Evolutionary conservation across 148 eudicot species (phyloP), one percentile per base, ranked within the genome.

Genomic region (Chenopodium formosanum): DNA sequence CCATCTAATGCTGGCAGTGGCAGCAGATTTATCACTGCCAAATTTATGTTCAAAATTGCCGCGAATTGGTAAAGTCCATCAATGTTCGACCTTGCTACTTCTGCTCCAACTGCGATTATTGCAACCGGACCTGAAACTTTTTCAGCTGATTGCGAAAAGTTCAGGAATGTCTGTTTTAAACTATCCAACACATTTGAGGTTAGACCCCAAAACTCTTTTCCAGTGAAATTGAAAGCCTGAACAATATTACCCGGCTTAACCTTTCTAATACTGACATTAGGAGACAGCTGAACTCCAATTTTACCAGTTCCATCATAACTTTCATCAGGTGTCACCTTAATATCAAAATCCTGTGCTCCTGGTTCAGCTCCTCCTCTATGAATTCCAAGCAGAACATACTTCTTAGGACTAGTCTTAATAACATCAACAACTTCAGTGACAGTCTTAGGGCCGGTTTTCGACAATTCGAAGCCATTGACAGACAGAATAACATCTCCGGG

Each of bases 1-100:
- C 99, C 99, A 84, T 96, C 99, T 16, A 96, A 87, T 77, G 98
- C 98, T 46, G 99, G 98, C 89, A 96, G 85, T 83, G 98, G 99
- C 76, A 96, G 95, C 60, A 96, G 90, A 85, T 96, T 96, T 60
- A 96, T 94, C 44, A 96, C 95, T 31, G 99, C 99, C 52, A 96
- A 93, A 83, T 96, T 96, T 52, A 96, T 84, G 83, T 96, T 96
- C 68, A 96, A 77, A 80, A 96, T 65, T 60, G 99, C 98, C 29
- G 99, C 99, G 89, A 94, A 96, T 77, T 94, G 98, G 86, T 88
- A 96, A 23, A 96, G 90, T 27, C 98, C 98, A 76, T 90, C 91
- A 47, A 86, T 75, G 73, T 91, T 94, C 10, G 98, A 91, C 77
- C 94, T 91, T 0, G 99, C 99, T 78, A 96, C 99, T 84, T 96